These are phyloP conservation scores for Coleophoma eucalyptorum DNA, from an alignment of 2,329 filamentous ascomycete genomes.

Conservation along the genomic window DNA sequence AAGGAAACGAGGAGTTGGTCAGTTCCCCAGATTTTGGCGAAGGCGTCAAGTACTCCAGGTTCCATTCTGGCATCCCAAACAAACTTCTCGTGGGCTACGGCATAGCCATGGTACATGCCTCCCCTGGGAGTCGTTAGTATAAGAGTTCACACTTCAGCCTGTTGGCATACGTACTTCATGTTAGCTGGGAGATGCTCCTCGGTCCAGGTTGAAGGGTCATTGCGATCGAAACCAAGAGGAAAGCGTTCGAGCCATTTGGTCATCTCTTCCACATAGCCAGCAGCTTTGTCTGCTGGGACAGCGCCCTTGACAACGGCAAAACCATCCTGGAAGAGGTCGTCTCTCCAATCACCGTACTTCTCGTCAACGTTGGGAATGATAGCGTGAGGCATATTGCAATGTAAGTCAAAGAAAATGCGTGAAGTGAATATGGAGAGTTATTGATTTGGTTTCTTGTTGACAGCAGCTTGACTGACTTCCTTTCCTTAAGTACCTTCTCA, in stretches of 20 bases:
- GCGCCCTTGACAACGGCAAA: slow-evolving; percentile 39
- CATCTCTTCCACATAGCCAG: slow-evolving; percentile 17
- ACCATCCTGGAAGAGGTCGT: slow-evolving; percentile 25
- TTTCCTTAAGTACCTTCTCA: no score
- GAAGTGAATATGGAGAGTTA: no score
- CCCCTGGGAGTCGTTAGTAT: slow-evolving; percentile 13
- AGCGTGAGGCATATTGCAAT: neutral
- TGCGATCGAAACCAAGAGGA: slow-evolving; percentile 29
- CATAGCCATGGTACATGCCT: slow-evolving; percentile 35
- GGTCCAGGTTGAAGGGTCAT: slow-evolving; percentile 30
- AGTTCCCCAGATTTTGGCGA: slow-evolving; percentile 35
- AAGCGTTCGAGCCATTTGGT: slow-evolving; percentile 19
- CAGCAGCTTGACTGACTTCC: no score
- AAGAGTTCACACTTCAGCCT: no score
- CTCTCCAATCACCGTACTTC: slow-evolving; percentile 10
- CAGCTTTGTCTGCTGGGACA: slow-evolving; percentile 33
- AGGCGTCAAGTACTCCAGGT: slow-evolving; percentile 32
- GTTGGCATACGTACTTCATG: slow-evolving; percentile 18
- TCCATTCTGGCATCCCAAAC: slow-evolving; percentile 33
- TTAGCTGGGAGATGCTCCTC: slow-evolving; percentile 31
- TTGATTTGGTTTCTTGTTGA: no score
- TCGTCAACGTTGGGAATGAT: neutral
- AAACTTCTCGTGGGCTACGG: slow-evolving; percentile 33
- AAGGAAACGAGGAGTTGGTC: slow-evolving; percentile 41
- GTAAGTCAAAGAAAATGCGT: no score